Conservation (phyloP, 345 rosid genomes). For the Syzygium aromaticum region DNA sequence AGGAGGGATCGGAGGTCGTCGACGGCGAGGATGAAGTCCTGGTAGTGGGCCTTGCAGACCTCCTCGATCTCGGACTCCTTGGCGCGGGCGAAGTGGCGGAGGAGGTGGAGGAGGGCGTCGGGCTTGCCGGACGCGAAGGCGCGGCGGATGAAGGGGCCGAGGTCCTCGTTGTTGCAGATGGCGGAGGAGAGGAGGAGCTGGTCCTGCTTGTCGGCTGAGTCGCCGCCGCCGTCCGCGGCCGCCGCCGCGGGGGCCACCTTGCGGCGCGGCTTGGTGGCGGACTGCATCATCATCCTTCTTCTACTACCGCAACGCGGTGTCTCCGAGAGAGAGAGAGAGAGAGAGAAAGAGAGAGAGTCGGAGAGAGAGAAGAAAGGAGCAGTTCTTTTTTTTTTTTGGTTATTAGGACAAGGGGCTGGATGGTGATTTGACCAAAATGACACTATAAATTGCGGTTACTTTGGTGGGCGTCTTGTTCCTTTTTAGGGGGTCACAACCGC, state of each 20-base stretch:
- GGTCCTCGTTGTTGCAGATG: constrained; percentile 88
- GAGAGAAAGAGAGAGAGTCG: background rate
- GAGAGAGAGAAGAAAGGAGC: background rate
- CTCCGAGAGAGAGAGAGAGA: background rate
- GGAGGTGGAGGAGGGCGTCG: constrained; percentile 76
- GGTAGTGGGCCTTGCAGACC: constrained; percentile 96
- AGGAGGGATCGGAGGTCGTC: constrained; percentile 97
- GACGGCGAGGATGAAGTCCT: constrained; percentile 92
- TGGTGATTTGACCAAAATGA: background rate
- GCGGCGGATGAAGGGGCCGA: constrained; percentile 85
- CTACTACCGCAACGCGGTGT: background rate
- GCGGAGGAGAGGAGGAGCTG: constrained; percentile 80
- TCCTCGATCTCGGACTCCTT: constrained; percentile 97
- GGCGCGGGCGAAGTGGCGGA: constrained; percentile 78
- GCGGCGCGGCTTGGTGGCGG: constrained; percentile 69
- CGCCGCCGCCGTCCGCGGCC: constrained; percentile 36
- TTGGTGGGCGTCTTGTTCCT: no score
- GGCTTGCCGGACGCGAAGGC: constrained; percentile 78
- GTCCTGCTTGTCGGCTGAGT: constrained; percentile 78
- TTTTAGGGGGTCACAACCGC: background rate
- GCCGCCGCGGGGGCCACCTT: constrained; percentile 44
- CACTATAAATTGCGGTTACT: background rate
- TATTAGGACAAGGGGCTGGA: background rate
- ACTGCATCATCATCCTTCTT: constrained; percentile 31
- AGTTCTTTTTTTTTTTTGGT: background rate